phyloP scores from a whole-genome alignment of 306 rosid genomes.

The Hippophae tibetana region DNA sequence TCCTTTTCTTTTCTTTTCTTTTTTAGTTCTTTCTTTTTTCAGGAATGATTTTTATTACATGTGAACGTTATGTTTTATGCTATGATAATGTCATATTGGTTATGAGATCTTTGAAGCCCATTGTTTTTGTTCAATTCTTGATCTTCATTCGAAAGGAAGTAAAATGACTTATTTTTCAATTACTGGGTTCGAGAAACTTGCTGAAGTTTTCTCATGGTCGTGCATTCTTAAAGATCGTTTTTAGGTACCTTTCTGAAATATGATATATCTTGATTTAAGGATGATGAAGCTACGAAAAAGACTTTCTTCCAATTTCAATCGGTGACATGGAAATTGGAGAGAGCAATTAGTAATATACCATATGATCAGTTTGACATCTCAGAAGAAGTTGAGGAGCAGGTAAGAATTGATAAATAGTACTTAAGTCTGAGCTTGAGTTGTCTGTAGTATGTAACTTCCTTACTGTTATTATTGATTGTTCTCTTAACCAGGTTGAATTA shows the following conservation, averaged over 20 bases:
- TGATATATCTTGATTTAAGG: conserved; percentile 42
- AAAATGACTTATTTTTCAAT: conserved; percentile 14
- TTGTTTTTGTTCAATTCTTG: neutral
- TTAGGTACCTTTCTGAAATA: conserved; percentile 43
- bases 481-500: conserved; percentile 64
- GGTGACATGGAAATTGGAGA: conserved; percentile 86
- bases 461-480: conserved; percentile 5
- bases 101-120: too few species aligned
- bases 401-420: conserved; percentile 13
- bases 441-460: conserved; percentile 4
- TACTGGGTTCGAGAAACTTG: conserved; percentile 17
- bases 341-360: conserved; percentile 53
- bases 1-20: neutral
- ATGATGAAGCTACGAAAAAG: conserved; percentile 70
- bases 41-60: neutral
- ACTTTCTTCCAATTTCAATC: conserved; percentile 67
- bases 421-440: neutral
- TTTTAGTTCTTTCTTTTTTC: neutral
- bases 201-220: conserved; percentile 26
- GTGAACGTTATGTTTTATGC: too few species aligned
- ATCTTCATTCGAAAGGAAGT: conserved; percentile 10
- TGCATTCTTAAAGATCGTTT: conserved; percentile 20
- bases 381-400: conserved; percentile 96
- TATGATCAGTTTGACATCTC: conserved; percentile 64
- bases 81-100: too few species aligned